These are phyloP conservation scores for Linnemannia elongata DNA, from an alignment of 192 early-diverging fungal species.

Conservation along the genomic window DNA sequence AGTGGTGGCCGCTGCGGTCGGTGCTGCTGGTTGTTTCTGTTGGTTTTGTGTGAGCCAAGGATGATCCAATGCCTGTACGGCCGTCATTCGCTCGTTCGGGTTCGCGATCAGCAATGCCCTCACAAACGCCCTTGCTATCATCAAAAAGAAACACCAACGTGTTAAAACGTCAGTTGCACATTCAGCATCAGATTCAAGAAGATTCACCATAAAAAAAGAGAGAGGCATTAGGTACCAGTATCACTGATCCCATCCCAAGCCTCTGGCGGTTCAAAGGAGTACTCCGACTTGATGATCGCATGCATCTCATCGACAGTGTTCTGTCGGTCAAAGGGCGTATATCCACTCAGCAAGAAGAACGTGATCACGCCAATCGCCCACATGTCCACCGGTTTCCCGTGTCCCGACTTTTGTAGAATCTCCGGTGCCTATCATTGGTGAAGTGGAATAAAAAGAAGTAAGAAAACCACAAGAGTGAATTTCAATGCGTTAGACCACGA, in stretches of 20 bases:
- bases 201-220: not conserved
- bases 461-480: not conserved
- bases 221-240: conserved; percentile 41
- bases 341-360: conserved; percentile 80
- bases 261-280: conserved; percentile 69
- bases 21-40: conserved; percentile 2
- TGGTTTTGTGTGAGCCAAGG: conserved; percentile 74
- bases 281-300: conserved; percentile 71
- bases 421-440: conserved; percentile 60
- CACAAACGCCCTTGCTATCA: conserved; percentile 79
- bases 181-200: not conserved
- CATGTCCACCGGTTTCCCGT: conserved; percentile 84
- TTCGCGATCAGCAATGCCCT: conserved; percentile 72
- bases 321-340: conserved; percentile 79
- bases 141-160: not conserved
- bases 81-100: conserved; percentile 77
- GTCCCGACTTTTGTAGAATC: conserved; percentile 68
- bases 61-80: conserved; percentile 78
- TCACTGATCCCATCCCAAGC: conserved; percentile 74
- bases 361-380: conserved; percentile 87
- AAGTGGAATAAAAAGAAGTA: conserved; percentile 5
- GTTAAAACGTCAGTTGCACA: not conserved
- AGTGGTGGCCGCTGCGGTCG: not conserved
- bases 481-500: no score
- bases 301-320: conserved; percentile 64